Conservation (phyloP, 2,329 filamentous ascomycete genomes). For the Davidsoniella australis region DNA sequence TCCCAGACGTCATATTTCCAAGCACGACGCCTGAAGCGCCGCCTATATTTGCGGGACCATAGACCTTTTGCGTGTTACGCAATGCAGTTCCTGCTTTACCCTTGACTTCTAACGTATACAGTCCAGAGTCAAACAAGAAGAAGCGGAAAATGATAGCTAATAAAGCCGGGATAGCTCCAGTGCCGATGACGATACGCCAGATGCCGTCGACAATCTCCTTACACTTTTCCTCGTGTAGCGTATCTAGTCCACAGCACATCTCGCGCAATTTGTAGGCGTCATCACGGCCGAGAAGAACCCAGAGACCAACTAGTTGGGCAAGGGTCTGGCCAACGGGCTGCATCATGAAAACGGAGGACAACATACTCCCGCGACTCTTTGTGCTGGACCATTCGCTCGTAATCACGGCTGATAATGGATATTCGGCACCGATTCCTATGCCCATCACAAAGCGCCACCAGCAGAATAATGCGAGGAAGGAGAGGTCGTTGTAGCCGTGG, state of each 20-base stretch:
- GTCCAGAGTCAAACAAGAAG: conserved; percentile 47
- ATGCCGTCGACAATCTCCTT: conserved; percentile 37
- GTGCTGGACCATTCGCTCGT: conserved; percentile 49
- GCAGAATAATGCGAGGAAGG: conserved; percentile 32
- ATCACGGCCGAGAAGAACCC: conserved; percentile 31
- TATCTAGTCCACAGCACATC: conserved; percentile 32
- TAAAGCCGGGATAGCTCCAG: conserved; percentile 45
- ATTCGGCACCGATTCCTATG: conserved; percentile 47
- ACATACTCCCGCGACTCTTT: conserved; percentile 47
- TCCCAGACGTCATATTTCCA: no score
- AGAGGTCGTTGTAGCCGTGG: conserved; percentile 31
- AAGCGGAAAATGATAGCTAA: conserved; percentile 50
- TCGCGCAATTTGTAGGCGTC: conserved; percentile 24
- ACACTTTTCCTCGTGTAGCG: conserved; percentile 27
- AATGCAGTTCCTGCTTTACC: conserved; percentile 41
- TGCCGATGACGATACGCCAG: conserved; percentile 51
- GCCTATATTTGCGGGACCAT: conserved; percentile 21
- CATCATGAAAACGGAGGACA: conserved; percentile 52
- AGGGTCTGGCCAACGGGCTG: conserved; percentile 51
- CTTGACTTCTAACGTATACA: conserved; percentile 49
- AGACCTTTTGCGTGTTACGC: conserved; percentile 41
- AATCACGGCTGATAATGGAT: conserved; percentile 50
- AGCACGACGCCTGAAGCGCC: no score
- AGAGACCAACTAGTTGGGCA: conserved; percentile 43
- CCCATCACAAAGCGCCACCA: conserved; percentile 41